phyloP scores from a whole-genome alignment of 1,284 basidiomycete genomes.

The Trametes pubescens region DNA sequence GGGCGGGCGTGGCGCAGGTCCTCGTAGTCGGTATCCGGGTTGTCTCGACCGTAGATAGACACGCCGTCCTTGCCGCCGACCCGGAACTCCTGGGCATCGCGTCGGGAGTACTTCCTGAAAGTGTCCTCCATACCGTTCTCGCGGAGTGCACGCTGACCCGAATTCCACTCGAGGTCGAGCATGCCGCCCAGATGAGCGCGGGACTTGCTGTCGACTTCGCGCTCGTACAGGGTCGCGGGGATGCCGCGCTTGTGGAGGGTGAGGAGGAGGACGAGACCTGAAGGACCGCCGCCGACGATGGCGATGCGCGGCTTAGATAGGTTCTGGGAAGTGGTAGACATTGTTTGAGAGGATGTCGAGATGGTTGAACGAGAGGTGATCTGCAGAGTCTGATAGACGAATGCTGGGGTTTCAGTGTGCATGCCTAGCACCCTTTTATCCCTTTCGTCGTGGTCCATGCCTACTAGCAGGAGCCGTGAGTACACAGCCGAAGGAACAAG shows the following conservation, averaged over 20 bases:
- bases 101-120: slow-evolving; percentile 14
- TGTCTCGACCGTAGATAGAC: too few relatives aligned
- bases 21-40: too few relatives aligned
- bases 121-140: slow-evolving; percentile 26
- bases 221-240: slow-evolving; percentile 29
- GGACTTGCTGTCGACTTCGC: slow-evolving; percentile 11
- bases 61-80: slow-evolving; percentile 12
- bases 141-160: slow-evolving; percentile 26
- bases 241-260: slow-evolving; percentile 25
- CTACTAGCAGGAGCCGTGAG: too few relatives aligned
- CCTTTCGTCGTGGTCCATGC: too few relatives aligned
- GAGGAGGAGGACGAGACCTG: slow-evolving; percentile 21
- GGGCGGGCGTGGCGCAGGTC: too few relatives aligned
- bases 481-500: too few relatives aligned
- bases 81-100: slow-evolving; percentile 17
- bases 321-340: too few relatives aligned
- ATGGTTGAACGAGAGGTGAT: too few relatives aligned
- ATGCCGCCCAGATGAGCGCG: slow-evolving; percentile 26
- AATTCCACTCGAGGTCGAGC: slow-evolving; percentile 26
- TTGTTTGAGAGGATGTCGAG: too few relatives aligned
- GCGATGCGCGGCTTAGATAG: slow-evolving; percentile 19
- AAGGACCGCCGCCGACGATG: slow-evolving; percentile 27
- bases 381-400: too few relatives aligned
- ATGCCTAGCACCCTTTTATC: too few relatives aligned
- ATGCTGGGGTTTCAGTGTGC: too few relatives aligned